Base-by-base conservation (phyloP, 768 basidiomycete genomes). In the Podaxis pistillaris region DNA sequence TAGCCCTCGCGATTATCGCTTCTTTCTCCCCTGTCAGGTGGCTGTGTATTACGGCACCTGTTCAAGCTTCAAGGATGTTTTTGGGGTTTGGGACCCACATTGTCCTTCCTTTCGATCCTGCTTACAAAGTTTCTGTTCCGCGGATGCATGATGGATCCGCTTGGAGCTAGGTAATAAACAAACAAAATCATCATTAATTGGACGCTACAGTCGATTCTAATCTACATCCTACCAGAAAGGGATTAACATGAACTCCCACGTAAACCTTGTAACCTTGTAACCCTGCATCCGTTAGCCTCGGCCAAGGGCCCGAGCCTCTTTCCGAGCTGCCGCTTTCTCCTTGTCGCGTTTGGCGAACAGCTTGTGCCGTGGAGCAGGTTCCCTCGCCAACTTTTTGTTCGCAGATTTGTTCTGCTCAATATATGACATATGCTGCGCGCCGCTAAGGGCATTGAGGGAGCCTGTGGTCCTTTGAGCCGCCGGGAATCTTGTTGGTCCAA, bases 351-450 rank as follows among this genome's bases (percentile, higher is more conserved):
- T 93, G 54, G 85, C 81, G 73, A 95, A 94, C 26, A 94, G 73
- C 74, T 90, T 92, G 79, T 92, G 86, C 55, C 92, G 84, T 60
- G 81, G 80, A 46, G 81, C 73, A 17, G 74, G 68, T 60, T 81
- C 83, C 38, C 80, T 78, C 28, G 89, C 85, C 9, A 93, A 79
- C 61, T 85, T 86, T 79, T 90, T 91, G 81, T 96, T 96, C 56
- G 88, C 91, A 22, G 89, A 90, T 74, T 93, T 93, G 78, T 95
- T 94, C 74, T 93, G 90, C 76, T 95, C 94, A 52, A 93, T 82
- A 69, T 95, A 96, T 52, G 91, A 92, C 93, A 95, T 94, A 68
- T 93, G 92, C 68, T 93, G 91, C 3, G 86, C 93, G 36, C 94
- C 94, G 72, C 91, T 93, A 66, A 96, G 80, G 38, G 93, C 90